These are phyloP conservation scores for Aspergillus sojae DNA, from an alignment of 2,329 filamentous ascomycete genomes.

Conservation along the genomic window DNA sequence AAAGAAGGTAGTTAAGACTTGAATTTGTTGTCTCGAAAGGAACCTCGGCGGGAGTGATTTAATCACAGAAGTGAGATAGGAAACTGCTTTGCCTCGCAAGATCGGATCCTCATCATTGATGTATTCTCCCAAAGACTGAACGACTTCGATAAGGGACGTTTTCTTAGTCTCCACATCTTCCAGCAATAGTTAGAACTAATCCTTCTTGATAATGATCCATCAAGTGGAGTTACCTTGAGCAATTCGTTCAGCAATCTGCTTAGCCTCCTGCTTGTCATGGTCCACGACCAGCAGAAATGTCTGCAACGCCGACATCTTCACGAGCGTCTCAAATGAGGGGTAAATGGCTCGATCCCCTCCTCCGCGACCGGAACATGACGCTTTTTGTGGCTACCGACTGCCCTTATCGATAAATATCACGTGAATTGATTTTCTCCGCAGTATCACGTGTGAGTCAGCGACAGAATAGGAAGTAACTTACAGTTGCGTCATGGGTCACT, in stretches of 20 bases:
- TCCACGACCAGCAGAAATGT: conserved; percentile 52
- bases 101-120: conserved; percentile 67
- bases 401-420: conserved; percentile 30
- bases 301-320: conserved; percentile 51
- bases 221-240: conserved; percentile 43
- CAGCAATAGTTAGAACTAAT: conserved; percentile 21
- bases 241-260: conserved; percentile 46
- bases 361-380: conserved; percentile 22
- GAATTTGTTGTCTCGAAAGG: conserved; percentile 62
- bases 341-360: conserved; percentile 12
- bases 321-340: conserved; percentile 15
- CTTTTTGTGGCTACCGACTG: conserved; percentile 23
- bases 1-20: conserved; percentile 66
- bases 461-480: not conserved
- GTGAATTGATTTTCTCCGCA: conserved; percentile 16
- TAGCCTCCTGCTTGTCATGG: conserved; percentile 49
- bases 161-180: conserved; percentile 62
- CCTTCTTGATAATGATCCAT: conserved; percentile 11
- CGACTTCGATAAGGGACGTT: conserved; percentile 62
- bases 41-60: conserved; percentile 55
- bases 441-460: conserved; percentile 15
- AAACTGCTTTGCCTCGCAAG: conserved; percentile 60
- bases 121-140: conserved; percentile 67
- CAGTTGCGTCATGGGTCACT: conserved; percentile 27
- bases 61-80: conserved; percentile 48